Conservation (phyloP, 2,329 filamentous ascomycete genomes). For the Tolypocladium pustulatum region DNA sequence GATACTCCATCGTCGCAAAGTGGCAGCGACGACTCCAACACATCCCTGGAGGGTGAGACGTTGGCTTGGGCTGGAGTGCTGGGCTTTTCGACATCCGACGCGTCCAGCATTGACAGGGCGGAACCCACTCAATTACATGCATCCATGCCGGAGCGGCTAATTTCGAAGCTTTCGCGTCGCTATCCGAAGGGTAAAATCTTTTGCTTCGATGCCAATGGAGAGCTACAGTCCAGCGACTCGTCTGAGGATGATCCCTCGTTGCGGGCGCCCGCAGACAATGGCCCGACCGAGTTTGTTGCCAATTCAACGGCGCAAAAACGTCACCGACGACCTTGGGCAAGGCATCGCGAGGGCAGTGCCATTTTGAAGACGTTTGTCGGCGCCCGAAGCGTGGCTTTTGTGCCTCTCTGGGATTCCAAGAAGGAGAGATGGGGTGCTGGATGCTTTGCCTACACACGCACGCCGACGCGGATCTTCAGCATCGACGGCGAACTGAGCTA, state of each 20-base stretch:
- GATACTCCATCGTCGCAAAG: conserved; percentile 6
- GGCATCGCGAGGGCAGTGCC: conserved; percentile 9
- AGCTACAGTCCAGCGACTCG: conserved; percentile 19
- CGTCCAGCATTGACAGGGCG: conserved; percentile 21
- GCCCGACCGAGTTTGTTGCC: not conserved
- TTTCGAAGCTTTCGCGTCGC: conserved; percentile 28
- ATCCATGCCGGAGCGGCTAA: conserved; percentile 25
- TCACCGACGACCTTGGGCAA: conserved; percentile 1
- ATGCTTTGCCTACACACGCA: conserved; percentile 37
- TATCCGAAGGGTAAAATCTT: conserved; percentile 37
- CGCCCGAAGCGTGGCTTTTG: conserved; percentile 33
- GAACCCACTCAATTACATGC: conserved; percentile 4
- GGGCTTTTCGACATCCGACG: conserved; percentile 24
- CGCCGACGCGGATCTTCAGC: conserved; percentile 31
- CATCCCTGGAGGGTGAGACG: not conserved
- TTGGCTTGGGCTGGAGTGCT: conserved; percentile 19
- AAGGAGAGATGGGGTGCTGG: conserved; percentile 37
- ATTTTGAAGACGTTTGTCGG: conserved; percentile 27
- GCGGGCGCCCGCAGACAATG: not conserved
- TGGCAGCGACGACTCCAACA: conserved; percentile 11
- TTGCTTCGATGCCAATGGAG: conserved; percentile 28
- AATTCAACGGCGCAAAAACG: not conserved
- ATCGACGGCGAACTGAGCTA: conserved; percentile 38
- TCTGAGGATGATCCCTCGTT: conserved; percentile 12
- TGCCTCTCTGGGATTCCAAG: conserved; percentile 36